A percentile compares a stretch with the other conserved stretches of the same genome.
phyloP scores from a whole-genome alignment of 2,329 filamentous ascomycete genomes.

The Metarhizium humberi region DNA sequence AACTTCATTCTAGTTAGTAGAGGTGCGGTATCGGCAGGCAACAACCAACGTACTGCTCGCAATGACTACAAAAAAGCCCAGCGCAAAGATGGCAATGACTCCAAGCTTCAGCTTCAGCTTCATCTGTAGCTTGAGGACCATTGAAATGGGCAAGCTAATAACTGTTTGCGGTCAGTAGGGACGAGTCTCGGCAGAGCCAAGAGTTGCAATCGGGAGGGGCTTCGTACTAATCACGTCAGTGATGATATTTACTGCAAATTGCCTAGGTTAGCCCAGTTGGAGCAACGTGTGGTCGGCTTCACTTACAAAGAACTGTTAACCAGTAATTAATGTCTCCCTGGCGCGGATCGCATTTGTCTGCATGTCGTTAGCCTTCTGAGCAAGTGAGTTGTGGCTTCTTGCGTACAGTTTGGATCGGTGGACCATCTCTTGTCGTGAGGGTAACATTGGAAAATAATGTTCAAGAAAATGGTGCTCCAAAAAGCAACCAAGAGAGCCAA shows the following conservation, averaged over 20 bases:
- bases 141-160: conserved; percentile 23
- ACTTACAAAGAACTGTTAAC: not conserved
- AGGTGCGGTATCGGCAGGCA: too few relatives aligned
- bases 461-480: conserved; percentile 25
- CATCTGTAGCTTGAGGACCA: conserved; percentile 25
- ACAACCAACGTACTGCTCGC: conserved; percentile 15
- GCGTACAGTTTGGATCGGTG: conserved; percentile 14
- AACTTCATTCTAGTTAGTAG: conserved; percentile 7
- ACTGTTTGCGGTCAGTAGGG: conserved; percentile 8
- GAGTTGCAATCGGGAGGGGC: not conserved
- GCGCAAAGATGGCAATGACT: conserved; percentile 20
- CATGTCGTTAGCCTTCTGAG: not conserved
- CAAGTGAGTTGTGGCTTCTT: not conserved
- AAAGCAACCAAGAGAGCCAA: conserved; percentile 20
- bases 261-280: not conserved
- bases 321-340: not conserved
- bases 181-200: not conserved
- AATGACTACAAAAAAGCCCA: conserved; percentile 21
- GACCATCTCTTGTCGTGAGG: conserved; percentile 23
- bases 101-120: conserved; percentile 22
- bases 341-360: not conserved
- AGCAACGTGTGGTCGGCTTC: not conserved
- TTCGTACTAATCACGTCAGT: not conserved
- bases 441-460: conserved; percentile 29
- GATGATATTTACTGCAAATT: not conserved